Base-by-base conservation (phyloP, 768 basidiomycete species). In the Agaricus blazei region DNA sequence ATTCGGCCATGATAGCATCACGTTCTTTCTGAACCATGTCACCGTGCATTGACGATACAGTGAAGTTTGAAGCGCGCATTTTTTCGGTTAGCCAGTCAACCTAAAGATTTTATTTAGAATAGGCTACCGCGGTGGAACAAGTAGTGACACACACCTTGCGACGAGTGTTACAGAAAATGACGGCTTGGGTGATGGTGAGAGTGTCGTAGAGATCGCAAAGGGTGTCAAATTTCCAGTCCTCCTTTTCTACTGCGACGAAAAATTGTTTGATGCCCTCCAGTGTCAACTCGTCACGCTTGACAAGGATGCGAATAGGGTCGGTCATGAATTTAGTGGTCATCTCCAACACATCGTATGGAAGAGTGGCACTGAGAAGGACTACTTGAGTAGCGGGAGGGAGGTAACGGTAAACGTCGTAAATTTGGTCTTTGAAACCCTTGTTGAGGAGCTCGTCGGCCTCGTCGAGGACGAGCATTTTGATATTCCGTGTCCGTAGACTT, bases 311-410 rank as follows among this genome's bases (percentile, higher is more conserved):
- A 68, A 98, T 93, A 34, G 96, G 96, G 71, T 98, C 94, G 51
- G 91, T 93, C 95, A 98, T 98, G 78, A 98, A 98, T 75, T 98
- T 98, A 37, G 93, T 97, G 19, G 96, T 98, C 90, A 98, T 97
- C 75, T 98, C 96, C 69, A 98, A 72, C 41, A 99, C 95, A 65
- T 99, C 96, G 68, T 93, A 89, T 9, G 96, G 96, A 59, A 98
- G 80, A 27, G 95, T 98, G 43, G 96, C 94, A 66, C 94, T 96
- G 60, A 99, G 82, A 46, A 98, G 80, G 44, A 99, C 94, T 45
- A 98, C 96, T 72, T 98, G 96, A 4, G 94, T 98, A 50, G 93
- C 93, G 27, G 94, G 94, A 29, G 96, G 96, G 41, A 98, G 88
- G 68, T 95, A 95, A 60, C 94, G 90, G 72, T 97, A 98, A 58